phyloP scores from a whole-genome alignment of 768 basidiomycete genomes.

The Pilatotrama ljubarskyi region DNA sequence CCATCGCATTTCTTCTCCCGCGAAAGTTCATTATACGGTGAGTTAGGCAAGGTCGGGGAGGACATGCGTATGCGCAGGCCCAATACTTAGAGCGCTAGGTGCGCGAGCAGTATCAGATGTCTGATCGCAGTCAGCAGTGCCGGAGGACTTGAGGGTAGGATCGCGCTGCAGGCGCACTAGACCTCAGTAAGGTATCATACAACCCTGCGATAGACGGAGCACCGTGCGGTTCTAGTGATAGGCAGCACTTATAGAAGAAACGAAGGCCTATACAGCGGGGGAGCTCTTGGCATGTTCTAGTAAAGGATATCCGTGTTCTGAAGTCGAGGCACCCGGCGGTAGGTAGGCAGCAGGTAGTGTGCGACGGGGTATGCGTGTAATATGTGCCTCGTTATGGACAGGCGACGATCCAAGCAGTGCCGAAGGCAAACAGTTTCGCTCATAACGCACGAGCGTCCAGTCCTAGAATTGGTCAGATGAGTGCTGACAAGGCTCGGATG shows the following conservation, averaged over 20 bases:
- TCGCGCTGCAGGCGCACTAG: background rate
- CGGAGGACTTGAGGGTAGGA: background rate
- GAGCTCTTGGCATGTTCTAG: too few species aligned
- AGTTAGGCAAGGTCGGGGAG: background rate
- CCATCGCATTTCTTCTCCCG: constrained; percentile 8
- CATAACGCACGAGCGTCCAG: background rate
- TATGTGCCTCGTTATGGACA: background rate
- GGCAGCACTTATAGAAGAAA: too few species aligned
- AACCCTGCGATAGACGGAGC: too few species aligned
- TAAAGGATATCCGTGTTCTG: too few species aligned
- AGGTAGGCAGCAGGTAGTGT: constrained; percentile 7
- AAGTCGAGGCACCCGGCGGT: constrained; percentile 18
- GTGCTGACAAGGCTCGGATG: background rate
- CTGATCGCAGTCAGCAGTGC: background rate
- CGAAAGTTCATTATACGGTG: background rate
- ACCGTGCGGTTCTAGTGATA: too few species aligned
- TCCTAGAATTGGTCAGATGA: background rate
- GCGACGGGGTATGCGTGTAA: background rate
- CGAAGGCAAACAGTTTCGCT: background rate
- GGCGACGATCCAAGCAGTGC: constrained; percentile 15
- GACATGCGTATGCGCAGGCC: background rate
- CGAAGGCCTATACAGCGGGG: too few species aligned
- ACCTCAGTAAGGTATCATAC: too few species aligned
- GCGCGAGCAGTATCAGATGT: background rate
- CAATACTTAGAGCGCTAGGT: background rate